phyloP scores from a whole-genome alignment of 78 protist species.

The Isochrysis galbana region DNA sequence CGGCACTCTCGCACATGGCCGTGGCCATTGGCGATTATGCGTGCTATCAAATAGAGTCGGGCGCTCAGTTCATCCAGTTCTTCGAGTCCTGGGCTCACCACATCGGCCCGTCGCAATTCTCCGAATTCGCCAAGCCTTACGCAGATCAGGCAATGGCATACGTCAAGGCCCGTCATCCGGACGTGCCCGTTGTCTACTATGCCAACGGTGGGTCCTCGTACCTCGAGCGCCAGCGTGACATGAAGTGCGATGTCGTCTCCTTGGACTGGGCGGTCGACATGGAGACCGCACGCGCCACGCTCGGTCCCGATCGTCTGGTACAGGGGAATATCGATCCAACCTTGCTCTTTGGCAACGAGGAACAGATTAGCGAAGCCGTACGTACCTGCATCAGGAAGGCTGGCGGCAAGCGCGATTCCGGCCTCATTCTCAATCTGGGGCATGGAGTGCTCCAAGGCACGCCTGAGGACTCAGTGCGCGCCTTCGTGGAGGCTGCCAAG shows the following conservation, averaged over 20 bases:
- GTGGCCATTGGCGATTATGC: constrained; percentile 26
- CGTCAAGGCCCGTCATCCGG: constrained; percentile 59
- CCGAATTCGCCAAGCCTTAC: constrained; percentile 64
- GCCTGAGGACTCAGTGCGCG: not conserved
- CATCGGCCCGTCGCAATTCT: constrained; percentile 59
- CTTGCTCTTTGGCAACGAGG: constrained; percentile 57
- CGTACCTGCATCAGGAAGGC: too few species aligned
- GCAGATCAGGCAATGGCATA: constrained; percentile 48
- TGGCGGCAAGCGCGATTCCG: not conserved
- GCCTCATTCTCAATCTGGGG: constrained; percentile 43
- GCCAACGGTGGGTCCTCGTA: constrained; percentile 65
- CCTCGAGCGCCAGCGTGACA: constrained; percentile 43
- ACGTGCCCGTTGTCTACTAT: constrained; percentile 75
- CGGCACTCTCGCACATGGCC: not conserved
- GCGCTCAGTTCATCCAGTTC: constrained; percentile 64
- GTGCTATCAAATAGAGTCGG: constrained; percentile 39
- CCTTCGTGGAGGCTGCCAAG: not conserved
- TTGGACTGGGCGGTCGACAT: constrained; percentile 81
- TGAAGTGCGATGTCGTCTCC: constrained; percentile 59
- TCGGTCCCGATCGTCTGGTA: constrained; percentile 38
- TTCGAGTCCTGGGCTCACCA: constrained; percentile 88
- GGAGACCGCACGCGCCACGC: constrained; percentile 31
- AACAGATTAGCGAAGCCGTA: constrained; percentile 44
- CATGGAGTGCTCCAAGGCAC: constrained; percentile 38
- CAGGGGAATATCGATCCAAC: constrained; percentile 86